A percentile compares a stretch with the other conserved stretches of the same genome.
These are phyloP conservation scores for Cenococcum geophilum DNA, from an alignment of 495 filamentous ascomycete species.

Conservation along the genomic window DNA sequence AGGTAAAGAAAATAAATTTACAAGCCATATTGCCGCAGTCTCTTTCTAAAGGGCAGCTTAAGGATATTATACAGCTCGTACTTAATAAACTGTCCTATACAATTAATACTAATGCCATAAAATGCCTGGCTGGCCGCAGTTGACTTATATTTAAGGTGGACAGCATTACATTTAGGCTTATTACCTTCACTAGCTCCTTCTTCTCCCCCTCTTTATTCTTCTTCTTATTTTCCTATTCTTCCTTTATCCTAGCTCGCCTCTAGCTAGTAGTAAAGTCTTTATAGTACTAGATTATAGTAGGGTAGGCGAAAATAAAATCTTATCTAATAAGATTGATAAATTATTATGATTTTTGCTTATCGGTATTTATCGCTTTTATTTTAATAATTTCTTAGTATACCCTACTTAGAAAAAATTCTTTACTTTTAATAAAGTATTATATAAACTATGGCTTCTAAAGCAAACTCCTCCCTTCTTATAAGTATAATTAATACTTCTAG, in stretches of 20 bases:
- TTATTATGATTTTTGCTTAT: too few relatives aligned
- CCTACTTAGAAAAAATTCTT: too few relatives aligned
- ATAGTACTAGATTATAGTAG: slow-evolving; percentile 13
- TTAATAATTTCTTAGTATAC: too few relatives aligned
- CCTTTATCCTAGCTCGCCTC: slow-evolving; percentile 14
- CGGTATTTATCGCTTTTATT: too few relatives aligned
- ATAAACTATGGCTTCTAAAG: too few relatives aligned
- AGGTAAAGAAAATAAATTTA: slow-evolving; percentile 19
- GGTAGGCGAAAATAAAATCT: too few relatives aligned
- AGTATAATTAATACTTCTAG: too few relatives aligned
- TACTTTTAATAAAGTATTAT: too few relatives aligned
- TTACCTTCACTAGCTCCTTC: slow-evolving; percentile 7
- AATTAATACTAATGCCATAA: slow-evolving; percentile 19
- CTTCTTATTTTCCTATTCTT: slow-evolving; percentile 9
- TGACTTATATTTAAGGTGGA: slow-evolving; percentile 18
- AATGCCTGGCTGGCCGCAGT: slow-evolving; percentile 12
- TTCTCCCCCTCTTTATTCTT: slow-evolving; percentile 7
- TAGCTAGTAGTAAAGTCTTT: slow-evolving; percentile 15
- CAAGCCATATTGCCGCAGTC: slow-evolving; percentile 14
- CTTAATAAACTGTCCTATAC: slow-evolving; percentile 16
- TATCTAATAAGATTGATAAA: too few relatives aligned
- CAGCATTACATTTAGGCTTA: slow-evolving; percentile 17
- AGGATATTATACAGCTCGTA: too few relatives aligned
- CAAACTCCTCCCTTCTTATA: too few relatives aligned
- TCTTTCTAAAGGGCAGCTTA: too few relatives aligned